phyloP scores from a whole-genome alignment of 176 grass and related monocot species.

The Oryza glumipatula region DNA sequence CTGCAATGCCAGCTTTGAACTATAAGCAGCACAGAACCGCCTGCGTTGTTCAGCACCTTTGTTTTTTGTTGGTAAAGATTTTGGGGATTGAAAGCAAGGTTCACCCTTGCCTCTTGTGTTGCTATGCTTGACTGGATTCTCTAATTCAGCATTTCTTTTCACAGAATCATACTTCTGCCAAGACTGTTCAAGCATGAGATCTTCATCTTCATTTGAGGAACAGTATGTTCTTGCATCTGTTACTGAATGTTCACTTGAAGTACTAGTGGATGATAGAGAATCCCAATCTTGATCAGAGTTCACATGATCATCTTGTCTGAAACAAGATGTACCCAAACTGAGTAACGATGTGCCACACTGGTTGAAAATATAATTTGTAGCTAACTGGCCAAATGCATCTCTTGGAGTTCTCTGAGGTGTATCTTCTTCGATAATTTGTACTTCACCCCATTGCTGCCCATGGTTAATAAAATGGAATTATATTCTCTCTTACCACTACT shows the following conservation, averaged over 20 bases:
- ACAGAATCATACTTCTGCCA: constrained; percentile 37
- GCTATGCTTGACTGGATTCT: constrained; percentile 43
- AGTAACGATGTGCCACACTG: constrained; percentile 42
- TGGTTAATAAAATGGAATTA: constrained; percentile 27
- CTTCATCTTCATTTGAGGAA: constrained; percentile 64
- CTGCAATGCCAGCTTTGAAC: constrained; percentile 51
- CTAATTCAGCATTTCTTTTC: constrained; percentile 17
- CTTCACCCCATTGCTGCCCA: constrained; percentile 84
- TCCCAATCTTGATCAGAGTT: constrained; percentile 58
- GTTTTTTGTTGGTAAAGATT: constrained; percentile 33
- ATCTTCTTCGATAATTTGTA: constrained; percentile 92
- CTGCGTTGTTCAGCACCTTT: constrained; percentile 43
- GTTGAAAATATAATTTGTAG: constrained; percentile 56
- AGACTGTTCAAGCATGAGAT: constrained; percentile 44
- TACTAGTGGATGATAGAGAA: constrained; percentile 52
- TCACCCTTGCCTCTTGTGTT: constrained; percentile 33
- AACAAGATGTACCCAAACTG: constrained; percentile 40
- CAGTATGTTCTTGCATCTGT: constrained; percentile 51
- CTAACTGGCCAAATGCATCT: constrained; percentile 83
- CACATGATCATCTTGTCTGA: constrained; percentile 49
- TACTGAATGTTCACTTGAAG: constrained; percentile 60
- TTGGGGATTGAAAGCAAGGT: constrained; percentile 34
- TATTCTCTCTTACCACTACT: constrained; percentile 9
- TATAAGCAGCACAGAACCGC: constrained; percentile 13
- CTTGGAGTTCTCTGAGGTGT: constrained; percentile 78